Evolutionary conservation across 208 protist genomes (phyloP), one percentile per base, ranked within the genome.

Genomic region (Acanthamoeba castellanii): DNA sequence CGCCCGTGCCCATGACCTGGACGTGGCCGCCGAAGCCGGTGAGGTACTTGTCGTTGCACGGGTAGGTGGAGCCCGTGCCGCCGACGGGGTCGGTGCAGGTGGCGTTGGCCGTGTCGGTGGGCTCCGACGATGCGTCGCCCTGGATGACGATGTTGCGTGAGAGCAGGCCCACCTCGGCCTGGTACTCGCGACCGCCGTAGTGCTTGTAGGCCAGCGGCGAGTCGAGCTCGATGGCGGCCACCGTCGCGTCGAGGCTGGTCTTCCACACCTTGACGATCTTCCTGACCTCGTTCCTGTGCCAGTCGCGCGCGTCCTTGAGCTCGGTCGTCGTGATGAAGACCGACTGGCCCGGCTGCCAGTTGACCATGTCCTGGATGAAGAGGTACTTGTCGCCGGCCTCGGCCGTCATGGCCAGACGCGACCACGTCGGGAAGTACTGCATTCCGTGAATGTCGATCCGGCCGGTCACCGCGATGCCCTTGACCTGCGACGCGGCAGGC

Each of bases 261-360:
- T 2, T 0, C 3, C 0, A 81, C 3, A 81, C 70, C 70, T 47
- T 47, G 70, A 81, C 70, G 14, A 81, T 45, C 18, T 0, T 81
- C n/a, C 61, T 18, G 25, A 96, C 96, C 87, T 97, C 97, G 89
- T 97, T 97, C n/a, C 94, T 68, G 72, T 97, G 72, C 25, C 78
- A 92, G 42, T 89, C 34, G 22, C 90, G 18, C 30, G 94, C 55
- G 92, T 97, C 96, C 61, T 93, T 95, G n/a, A 66, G 47, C 20
- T 59, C 68, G 25, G 95, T 96, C 14, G 97, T 96, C 6, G 96
- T 97, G 37, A 97, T 13, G 25, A 97, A 32, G 32, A 97, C 64
- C n/a, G 97, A 47, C 61, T 97, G 95, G 25, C 96, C 96, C 20
- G 93, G 74, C 84, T 95, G 90, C 97, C 97, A 97, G 78, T 97